A percentile compares a stretch with the other conserved stretches of the same genome.
Conservation (phyloP, 306 rosid genomes). For the Lotus japonicus region DNA sequence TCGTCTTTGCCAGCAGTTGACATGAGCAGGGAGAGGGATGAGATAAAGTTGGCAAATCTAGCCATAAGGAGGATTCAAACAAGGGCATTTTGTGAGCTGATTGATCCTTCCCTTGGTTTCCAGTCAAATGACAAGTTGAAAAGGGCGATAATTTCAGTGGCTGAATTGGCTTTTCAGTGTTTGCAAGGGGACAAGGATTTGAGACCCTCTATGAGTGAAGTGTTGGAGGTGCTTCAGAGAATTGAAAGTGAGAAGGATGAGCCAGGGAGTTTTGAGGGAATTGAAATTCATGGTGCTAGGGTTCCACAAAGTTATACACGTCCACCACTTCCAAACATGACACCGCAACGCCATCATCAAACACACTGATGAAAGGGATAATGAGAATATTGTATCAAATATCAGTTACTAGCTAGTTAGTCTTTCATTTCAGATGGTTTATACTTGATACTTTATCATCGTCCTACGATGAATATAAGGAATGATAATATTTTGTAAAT, state of each 20-base stretch:
- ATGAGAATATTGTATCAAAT: conserved; percentile 21
- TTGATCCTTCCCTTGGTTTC: conserved; percentile 27
- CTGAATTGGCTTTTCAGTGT: conserved; percentile 28
- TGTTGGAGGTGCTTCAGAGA: conserved; percentile 13
- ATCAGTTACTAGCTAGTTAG: conserved; percentile 15
- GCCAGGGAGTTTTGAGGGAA: neutral
- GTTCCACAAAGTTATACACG: neutral
- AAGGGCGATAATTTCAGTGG: conserved; percentile 11
- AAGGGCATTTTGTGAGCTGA: neutral
- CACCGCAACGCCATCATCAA: conserved; percentile 16
- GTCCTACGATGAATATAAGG: neutral
- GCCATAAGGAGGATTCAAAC: conserved; percentile 23
- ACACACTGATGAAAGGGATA: conserved; percentile 31
- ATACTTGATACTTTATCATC: neutral
- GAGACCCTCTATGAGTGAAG: conserved; percentile 34
- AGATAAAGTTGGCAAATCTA: conserved; percentile 22
- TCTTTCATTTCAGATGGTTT: neutral
- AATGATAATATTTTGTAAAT: neutral
- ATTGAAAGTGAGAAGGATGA: conserved; percentile 12
- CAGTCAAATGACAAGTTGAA: conserved; percentile 4
- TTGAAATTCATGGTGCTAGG: neutral
- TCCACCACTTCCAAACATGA: conserved; percentile 16
- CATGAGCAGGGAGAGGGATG: conserved; percentile 29
- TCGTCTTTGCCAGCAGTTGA: conserved; percentile 65
- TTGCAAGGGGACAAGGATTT: conserved; percentile 20